Percentiles rank a stretch among this genome's conserved stretches.
Evolutionary conservation across 2,329 filamentous ascomycete genomes (phyloP).

Genomic region (Sporothrix brasiliensis): DNA sequence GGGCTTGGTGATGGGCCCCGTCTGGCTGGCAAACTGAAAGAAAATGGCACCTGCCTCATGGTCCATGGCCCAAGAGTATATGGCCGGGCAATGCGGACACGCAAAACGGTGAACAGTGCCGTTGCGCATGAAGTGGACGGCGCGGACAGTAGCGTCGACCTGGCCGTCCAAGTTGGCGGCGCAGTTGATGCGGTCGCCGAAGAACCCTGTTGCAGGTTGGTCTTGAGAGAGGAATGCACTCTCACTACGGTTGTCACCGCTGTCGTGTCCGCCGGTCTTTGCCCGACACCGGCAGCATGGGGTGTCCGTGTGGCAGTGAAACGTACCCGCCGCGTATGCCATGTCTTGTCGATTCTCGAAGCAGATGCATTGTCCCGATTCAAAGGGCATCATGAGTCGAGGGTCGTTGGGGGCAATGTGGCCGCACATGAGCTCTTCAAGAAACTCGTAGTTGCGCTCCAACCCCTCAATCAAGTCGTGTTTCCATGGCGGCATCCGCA

Average conservation of each 20-base stretch:
- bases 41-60: background rate
- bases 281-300: background rate
- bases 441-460: background rate
- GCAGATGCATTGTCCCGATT: background rate
- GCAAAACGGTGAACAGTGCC: background rate
- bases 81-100: background rate
- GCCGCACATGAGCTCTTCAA: background rate
- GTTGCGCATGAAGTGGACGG: background rate
- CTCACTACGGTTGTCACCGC: background rate
- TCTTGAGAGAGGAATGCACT: background rate
- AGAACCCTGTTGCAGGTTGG: background rate
- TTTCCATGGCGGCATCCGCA: background rate
- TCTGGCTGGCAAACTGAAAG: background rate
- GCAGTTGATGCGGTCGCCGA: background rate
- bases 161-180: background rate
- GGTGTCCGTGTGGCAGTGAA: background rate
- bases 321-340: background rate
- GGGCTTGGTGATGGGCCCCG: too few species aligned
- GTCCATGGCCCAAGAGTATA: background rate
- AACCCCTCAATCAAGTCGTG: background rate
- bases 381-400: background rate
- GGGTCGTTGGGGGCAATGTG: conserved; percentile 4
- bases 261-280: too few species aligned
- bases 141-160: background rate
- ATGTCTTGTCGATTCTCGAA: background rate